Conservation (phyloP, 2,329 filamentous ascomycete species). For the Neofusicoccum umdonicola region DNA sequence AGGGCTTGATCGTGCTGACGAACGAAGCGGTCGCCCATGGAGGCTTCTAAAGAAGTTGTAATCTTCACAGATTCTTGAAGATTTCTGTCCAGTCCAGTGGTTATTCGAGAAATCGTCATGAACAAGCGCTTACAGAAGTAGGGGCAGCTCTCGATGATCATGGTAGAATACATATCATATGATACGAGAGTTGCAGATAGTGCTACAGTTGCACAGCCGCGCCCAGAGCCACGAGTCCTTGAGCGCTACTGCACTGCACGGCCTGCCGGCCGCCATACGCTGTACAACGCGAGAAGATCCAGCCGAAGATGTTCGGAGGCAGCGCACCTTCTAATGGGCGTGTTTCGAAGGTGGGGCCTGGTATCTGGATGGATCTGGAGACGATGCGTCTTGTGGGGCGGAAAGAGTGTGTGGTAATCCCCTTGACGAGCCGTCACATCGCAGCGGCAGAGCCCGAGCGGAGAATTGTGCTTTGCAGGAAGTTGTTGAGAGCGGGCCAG, state of each 20-base stretch:
- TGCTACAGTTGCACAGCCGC: not conserved
- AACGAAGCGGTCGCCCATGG: too few species aligned
- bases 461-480: conserved; percentile 10
- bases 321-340: too few species aligned
- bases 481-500: not conserved
- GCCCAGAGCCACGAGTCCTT: not conserved
- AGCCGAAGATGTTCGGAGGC: too few species aligned
- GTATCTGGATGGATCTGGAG: too few species aligned
- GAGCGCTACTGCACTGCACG: not conserved
- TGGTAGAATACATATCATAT: not conserved
- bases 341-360: too few species aligned
- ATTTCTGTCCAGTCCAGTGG: not conserved
- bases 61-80: not conserved
- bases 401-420: too few species aligned
- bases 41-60: too few species aligned
- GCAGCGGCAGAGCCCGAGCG: not conserved
- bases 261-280: not conserved
- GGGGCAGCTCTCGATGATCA: not conserved
- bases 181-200: not conserved
- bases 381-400: too few species aligned
- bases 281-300: too few species aligned
- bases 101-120: not conserved
- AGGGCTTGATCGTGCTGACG: too few species aligned
- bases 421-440: not conserved
- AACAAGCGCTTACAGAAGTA: not conserved